Base-by-base conservation (phyloP, 495 filamentous ascomycete species). In the Sordaria brevicollis region DNA sequence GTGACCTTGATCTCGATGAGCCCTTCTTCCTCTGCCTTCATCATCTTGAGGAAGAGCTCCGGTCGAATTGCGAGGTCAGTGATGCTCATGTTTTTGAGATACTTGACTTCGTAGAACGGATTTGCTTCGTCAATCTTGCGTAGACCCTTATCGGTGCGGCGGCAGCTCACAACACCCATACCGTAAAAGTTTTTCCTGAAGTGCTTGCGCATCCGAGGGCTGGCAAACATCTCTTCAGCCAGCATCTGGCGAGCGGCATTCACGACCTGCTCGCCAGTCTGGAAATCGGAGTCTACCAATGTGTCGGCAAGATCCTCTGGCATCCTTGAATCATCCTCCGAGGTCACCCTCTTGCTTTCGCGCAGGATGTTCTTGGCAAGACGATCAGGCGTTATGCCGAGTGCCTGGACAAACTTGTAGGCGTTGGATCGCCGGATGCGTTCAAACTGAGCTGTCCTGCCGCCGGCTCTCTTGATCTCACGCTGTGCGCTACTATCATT, bases 71-170 rank as follows among this genome's bases (percentile, higher is more conserved):
- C 91, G 71, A 98, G 88, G 70, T 95, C 90, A 37, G 81, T 82
- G 67, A 97, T 87, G 62, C 89, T 90, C 76, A 97, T 93, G 73
- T 95, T 92, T 39, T 92, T 87, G 19, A 98, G 89, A 71, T 99
- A 99, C 75, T 99, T 99, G 82, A 99, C 94, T 78, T 97, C 95
- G 78, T 97, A 97, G 79, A 95, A 98, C 0, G 92, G 93, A 76
- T 97, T 92, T 37, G 96, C 89, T 66, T 98, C 96, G 71, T 97
- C 94, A 74, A 99, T 98, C 75, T 91, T 91, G 37, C 90, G 90
- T n/a, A 96, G 83, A 34, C 95, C 95, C 77, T 97, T 98, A 65
- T 97, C 93, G 9, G 95, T 99, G 67, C 94, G 89, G 71, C 88
- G 87, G 76, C 94, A 95, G 79, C 93, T 92, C 67, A 98, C 87